Evolutionary conservation across 306 rosid species (phyloP).

Genomic region (Cajanus cajan): DNA sequence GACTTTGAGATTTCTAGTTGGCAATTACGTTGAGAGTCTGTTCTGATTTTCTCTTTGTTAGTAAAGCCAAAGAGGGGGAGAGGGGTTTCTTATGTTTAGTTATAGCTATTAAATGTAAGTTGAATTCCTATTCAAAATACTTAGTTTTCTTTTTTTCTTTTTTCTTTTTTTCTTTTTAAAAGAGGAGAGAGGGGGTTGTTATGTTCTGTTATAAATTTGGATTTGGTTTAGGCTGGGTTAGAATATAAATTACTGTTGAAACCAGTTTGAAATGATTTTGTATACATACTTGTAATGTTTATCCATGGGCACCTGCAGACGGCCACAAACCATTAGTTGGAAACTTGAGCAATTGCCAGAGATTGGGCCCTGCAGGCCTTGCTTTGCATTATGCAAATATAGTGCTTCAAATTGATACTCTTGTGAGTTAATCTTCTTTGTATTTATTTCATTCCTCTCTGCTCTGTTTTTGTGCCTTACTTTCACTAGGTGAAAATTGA

Average conservation of each 20-base stretch:
- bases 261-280: background rate
- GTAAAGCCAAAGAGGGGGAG: background rate
- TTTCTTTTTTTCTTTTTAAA: too few relatives aligned
- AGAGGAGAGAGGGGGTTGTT: too few relatives aligned
- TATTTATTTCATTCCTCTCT: conserved; percentile 9
- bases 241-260: background rate
- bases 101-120: background rate
- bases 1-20: conserved; percentile 12
- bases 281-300: background rate
- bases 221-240: background rate
- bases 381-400: conserved; percentile 84
- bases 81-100: background rate
- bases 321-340: conserved; percentile 37
- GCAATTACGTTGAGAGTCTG: background rate
- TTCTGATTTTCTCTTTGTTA: background rate
- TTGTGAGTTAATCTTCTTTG: conserved; percentile 50
- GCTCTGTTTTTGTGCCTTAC: background rate
- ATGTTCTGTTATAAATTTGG: too few relatives aligned
- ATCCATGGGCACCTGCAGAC: conserved; percentile 47
- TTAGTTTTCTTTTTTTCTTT: too few relatives aligned
- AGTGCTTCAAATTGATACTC: conserved; percentile 73
- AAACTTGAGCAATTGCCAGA: conserved; percentile 39
- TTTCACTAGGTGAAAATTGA: conserved; percentile 1
- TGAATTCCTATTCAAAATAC: background rate
- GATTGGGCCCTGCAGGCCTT: conserved; percentile 82